Evolutionary conservation across 345 rosid genomes (phyloP).

Genomic region (Lepidium africanum): DNA sequence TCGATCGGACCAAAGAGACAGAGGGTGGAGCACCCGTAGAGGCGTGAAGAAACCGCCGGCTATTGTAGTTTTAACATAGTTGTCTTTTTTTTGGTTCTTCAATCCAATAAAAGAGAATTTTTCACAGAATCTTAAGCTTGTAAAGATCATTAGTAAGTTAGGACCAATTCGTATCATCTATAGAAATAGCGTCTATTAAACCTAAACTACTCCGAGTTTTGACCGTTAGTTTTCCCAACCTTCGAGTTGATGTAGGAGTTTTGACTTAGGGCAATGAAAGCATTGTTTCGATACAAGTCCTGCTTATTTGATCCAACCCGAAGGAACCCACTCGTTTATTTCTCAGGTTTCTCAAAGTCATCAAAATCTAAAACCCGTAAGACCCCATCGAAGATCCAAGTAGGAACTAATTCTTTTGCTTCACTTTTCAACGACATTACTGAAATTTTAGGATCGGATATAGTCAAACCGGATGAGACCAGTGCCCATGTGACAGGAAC

Average conservation of each 20-base stretch:
- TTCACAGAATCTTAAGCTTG: background rate
- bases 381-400: slow-evolving; percentile 23
- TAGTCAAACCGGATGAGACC: slow-evolving; percentile 22
- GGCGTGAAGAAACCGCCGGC: too few species aligned
- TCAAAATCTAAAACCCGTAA: slow-evolving; percentile 24
- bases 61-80: too few species aligned
- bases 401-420: slow-evolving; percentile 23
- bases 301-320: background rate
- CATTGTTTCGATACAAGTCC: slow-evolving; percentile 21
- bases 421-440: slow-evolving; percentile 60
- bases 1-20: too few species aligned
- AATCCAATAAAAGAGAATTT: background rate
- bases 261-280: slow-evolving; percentile 8
- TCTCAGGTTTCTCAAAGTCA: slow-evolving; percentile 36
- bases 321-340: slow-evolving; percentile 6
- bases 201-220: background rate
- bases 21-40: too few species aligned
- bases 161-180: background rate
- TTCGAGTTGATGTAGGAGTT: background rate
- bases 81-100: background rate
- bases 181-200: background rate
- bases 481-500: background rate
- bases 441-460: slow-evolving; percentile 42
- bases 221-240: slow-evolving; percentile 4
- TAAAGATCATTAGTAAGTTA: background rate